Evolutionary conservation across 176 grass and related monocot species (phyloP).

Genomic region (Oryza nivara): DNA sequence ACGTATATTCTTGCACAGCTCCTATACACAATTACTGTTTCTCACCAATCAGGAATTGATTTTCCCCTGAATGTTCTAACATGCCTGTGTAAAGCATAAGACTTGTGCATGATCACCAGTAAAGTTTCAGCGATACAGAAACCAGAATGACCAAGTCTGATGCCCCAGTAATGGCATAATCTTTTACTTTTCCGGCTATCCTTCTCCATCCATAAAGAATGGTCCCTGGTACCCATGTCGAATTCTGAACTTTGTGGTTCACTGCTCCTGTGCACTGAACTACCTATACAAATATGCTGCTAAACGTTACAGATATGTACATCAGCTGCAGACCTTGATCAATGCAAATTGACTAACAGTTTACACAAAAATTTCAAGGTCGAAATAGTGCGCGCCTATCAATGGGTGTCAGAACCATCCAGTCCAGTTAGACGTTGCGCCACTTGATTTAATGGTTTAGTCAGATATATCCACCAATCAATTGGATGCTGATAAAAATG

Average conservation of each 20-base stretch:
- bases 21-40: neutral
- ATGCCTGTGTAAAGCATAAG: neutral
- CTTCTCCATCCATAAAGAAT: neutral
- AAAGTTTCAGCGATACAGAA: constrained; percentile 12
- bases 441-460: constrained; percentile 16
- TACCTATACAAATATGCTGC: constrained; percentile 40
- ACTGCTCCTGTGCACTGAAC: constrained; percentile 17
- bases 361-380: constrained; percentile 39
- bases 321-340: constrained; percentile 25
- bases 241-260: constrained; percentile 26
- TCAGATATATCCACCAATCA: constrained; percentile 42
- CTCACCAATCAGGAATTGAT: neutral
- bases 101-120: neutral
- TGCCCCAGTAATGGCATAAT: neutral
- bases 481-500: constrained; percentile 34
- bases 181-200: constrained; percentile 27
- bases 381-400: neutral
- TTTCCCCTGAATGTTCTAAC: neutral
- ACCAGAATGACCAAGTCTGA: neutral
- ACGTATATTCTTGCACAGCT: neutral
- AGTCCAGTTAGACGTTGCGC: constrained; percentile 31
- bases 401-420: constrained; percentile 17
- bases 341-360: constrained; percentile 23
- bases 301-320: constrained; percentile 42
- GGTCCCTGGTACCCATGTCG: neutral